Conservation (phyloP, 441 rosid genomes). For the Brassica hybrid region DNA sequence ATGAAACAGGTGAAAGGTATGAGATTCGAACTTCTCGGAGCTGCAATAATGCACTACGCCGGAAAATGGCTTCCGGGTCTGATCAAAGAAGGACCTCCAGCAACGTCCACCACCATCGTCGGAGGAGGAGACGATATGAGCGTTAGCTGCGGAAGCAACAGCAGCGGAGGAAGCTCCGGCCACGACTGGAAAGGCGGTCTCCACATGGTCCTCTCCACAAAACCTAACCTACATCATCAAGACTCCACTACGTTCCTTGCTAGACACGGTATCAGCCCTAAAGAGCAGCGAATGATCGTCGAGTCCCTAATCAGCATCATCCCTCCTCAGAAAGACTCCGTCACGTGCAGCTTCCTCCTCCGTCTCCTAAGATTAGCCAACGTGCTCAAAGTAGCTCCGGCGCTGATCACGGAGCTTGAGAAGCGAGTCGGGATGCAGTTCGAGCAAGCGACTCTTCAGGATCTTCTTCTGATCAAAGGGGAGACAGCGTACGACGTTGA, state of each 20-base stretch:
- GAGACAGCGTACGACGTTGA: constrained; percentile 87
- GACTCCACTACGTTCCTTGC: constrained; percentile 33
- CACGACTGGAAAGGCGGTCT: constrained; percentile 86
- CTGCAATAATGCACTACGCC: constrained; percentile 83
- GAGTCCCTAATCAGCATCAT: constrained; percentile 90
- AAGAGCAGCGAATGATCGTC: constrained; percentile 89
- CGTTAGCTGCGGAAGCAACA: constrained; percentile 56
- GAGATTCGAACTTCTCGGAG: constrained; percentile 85
- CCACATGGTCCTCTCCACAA: constrained; percentile 72
- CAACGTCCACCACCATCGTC: constrained; percentile 36
- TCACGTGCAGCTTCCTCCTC: constrained; percentile 87
- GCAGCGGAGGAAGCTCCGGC: constrained; percentile 50
- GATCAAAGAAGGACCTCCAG: constrained; percentile 57
- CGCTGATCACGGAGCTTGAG: constrained; percentile 86
- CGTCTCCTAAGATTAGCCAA: constrained; percentile 78
- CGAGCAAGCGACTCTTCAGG: constrained; percentile 84
- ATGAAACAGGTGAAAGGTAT: constrained; percentile 71
- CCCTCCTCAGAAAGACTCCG: constrained; percentile 91
- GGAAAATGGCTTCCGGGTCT: constrained; percentile 86
- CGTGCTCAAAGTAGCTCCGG: constrained; percentile 86
- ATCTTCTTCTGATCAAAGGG: constrained; percentile 71
- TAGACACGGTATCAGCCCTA: constrained; percentile 51
- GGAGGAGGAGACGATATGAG: constrained; percentile 62
- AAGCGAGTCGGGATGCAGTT: constrained; percentile 96
- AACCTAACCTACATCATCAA: constrained; percentile 55